Evolutionary conservation across 192 early-diverging fungal genomes (phyloP), one percentile per base, ranked within the genome.

Genomic region (Coemansia sp.): DNA sequence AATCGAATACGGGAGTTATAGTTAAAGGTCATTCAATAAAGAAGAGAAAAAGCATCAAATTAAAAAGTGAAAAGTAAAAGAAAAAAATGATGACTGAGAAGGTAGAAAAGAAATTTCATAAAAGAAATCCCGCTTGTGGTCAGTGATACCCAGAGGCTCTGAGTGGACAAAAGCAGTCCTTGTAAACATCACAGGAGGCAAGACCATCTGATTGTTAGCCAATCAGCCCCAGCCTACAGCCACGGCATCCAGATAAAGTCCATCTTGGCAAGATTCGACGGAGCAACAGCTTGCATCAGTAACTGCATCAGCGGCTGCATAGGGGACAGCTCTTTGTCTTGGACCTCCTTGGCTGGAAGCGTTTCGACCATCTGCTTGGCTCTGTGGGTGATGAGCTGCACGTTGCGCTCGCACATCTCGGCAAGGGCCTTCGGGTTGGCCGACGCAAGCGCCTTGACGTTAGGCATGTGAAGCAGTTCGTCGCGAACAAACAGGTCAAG

Each of bases 401-500:
- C 75, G 52, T 82, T 82, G 67, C 71, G 72, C 63, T 77, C 71
- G 66, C 72, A 74, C 68, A 82, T 82, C 66, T 82, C 80, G n/a
- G 67, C 58, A 18, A 78, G 66, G 3, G 71, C 72, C 33, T 68
- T 61, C 29, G 75, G 68, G 66, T 71, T 78, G 31, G 63, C 59
- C 9, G 67, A 62, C n/a, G 56, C 89, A 49, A 23, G 87, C 66
- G 58, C 84, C 71, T 68, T 88, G 86, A 62, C 88, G 81, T 63
- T 72, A 64, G 52, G 82, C 87, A 89, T 92, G 40, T 86, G 87
- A 4, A 94, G 74, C 18, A 99, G 75, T 76, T 99, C 98, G 72
- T 99, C 98, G 6, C 94, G 88, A 37, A 99, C 86, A 77, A 95
- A 98, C 28, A 98, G 87, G 42, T 89, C 89, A n/a, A 97, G 77